Percentiles rank a stretch among this genome's conserved stretches.
Evolutionary conservation across 1,139 yeast genomes (phyloP).

Genomic region (Zygosaccharomyces pseudobailii): DNA sequence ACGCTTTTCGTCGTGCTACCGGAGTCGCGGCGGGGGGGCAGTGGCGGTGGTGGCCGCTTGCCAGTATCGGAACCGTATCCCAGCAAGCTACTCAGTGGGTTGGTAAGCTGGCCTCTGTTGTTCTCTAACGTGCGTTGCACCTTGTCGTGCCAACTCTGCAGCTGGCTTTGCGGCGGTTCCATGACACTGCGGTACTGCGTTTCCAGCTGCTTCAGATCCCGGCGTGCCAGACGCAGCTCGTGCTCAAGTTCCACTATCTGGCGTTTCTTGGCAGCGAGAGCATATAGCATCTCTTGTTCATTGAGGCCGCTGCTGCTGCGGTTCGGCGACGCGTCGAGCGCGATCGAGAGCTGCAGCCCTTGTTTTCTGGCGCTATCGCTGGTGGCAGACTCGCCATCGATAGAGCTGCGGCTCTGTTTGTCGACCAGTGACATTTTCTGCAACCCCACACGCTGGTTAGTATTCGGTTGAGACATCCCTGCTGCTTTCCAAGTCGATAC

Average conservation of each 20-base stretch:
- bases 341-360: constrained; percentile 15
- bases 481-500: too few relatives aligned
- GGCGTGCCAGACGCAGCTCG: constrained; percentile 35
- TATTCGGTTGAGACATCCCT: constrained; percentile 23
- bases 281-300: constrained; percentile 25
- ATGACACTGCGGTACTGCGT: constrained; percentile 22
- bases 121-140: constrained; percentile 20
- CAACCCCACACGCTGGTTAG: constrained; percentile 34
- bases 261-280: constrained; percentile 43
- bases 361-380: constrained; percentile 11
- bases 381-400: neutral
- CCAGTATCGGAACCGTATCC: neutral
- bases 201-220: constrained; percentile 37
- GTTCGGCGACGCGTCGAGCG: constrained; percentile 12
- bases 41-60: neutral
- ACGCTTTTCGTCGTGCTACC: neutral
- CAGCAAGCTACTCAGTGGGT: neutral
- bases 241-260: constrained; percentile 39
- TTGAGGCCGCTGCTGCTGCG: neutral
- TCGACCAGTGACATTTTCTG: constrained; percentile 28
- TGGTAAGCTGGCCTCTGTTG: neutral
- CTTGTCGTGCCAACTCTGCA: constrained; percentile 14
- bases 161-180: constrained; percentile 9
- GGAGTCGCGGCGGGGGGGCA: neutral
- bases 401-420: constrained; percentile 11